Evolutionary conservation across 164 flowering plant species (phyloP), one percentile per base, ranked within the genome.

Genomic region (Cinnamomum chago): DNA sequence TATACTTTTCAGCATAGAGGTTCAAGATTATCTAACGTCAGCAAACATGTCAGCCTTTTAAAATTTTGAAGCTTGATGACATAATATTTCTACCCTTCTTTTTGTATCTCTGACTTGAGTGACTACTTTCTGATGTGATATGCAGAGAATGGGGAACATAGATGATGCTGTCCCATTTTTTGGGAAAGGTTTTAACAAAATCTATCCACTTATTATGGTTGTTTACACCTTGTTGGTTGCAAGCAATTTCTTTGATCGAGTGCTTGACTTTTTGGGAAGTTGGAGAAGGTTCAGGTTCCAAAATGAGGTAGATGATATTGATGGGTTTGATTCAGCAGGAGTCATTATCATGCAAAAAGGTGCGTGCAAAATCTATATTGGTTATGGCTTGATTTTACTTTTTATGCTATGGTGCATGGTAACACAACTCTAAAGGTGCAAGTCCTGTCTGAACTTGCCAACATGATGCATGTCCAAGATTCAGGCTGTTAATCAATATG

Each of bases 171-270:
- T 94, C 70, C 95, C 98, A 70, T 91, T 94, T 77, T 96, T 96
- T 79, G 99, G 99, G 72, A 70, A 68, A 50, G 85, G 89, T 20
- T 96, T 96, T 79, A 96, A 94, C 89, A 91, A 81, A 84, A 89
- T 96, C 51, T 96, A 91, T 81, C 99, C 99, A 27, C 97, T 96
- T 76, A 88, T 96, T 73, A 96, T 96, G 99, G 99, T 96, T 79
- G 58, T 90, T 15, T 96, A 91, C 82, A 96, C 99, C n/a, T 73
- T 94, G 55, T 72, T 96, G 81, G 98, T 94, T 74, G 99, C 98
- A 9, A 84, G 96, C 88, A 90, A 90, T 81, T 90, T 94, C 85
- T 96, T 96, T 84, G 93, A 91, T 74, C 87, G 92, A 24, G 87
- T 96, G 40, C 82, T 96, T 73, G 73, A 78, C 64, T 92, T 86